Percentiles rank a stretch among this genome's conserved stretches.
phyloP scores from a whole-genome alignment of 345 rosid genomes.

The Raphanus raphanistrum region DNA sequence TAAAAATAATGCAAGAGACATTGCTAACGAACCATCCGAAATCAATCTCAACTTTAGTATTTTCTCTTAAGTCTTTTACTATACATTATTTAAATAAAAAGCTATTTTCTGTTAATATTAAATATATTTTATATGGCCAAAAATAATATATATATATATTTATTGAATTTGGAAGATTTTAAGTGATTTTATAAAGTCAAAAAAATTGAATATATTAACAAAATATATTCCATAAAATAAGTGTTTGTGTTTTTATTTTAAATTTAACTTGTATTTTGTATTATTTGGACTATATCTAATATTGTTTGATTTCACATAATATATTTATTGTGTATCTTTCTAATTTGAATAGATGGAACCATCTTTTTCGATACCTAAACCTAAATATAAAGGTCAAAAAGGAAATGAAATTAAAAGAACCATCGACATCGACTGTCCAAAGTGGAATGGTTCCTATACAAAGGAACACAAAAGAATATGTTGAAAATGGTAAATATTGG shows the following conservation, averaged over 20 bases:
- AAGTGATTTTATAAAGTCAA: neutral
- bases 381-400: neutral
- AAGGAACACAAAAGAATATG: neutral
- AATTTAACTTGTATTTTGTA: neutral
- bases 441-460: slow-evolving; percentile 2
- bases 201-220: no score
- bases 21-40: no score
- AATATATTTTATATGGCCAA: no score
- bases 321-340: neutral
- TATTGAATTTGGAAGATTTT: neutral
- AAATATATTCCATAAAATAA: neutral
- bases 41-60: no score
- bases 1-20: no score
- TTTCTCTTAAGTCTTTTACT: no score
- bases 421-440: neutral
- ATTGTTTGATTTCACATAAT: neutral
- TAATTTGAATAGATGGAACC: slow-evolving; percentile 6
- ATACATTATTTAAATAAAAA: no score
- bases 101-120: no score
- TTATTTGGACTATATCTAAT: neutral
- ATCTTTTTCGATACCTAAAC: neutral
- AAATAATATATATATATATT: no score
- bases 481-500: neutral
- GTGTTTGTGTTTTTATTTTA: neutral
- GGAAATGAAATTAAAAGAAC: neutral